These are phyloP conservation scores for Lablab purpureus DNA, from an alignment of 306 rosid species.

Conservation along the genomic window DNA sequence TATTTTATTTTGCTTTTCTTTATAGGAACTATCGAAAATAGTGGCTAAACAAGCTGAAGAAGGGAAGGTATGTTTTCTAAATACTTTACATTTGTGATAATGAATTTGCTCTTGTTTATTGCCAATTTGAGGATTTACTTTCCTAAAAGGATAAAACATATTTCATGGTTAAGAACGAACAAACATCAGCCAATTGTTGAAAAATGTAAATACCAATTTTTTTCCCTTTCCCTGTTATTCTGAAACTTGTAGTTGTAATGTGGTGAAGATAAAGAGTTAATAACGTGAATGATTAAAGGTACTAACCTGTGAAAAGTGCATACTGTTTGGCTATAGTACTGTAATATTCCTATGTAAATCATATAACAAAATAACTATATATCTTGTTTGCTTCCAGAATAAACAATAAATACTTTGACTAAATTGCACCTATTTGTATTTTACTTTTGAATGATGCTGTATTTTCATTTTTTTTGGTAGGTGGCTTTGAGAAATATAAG, in stretches of 20 bases:
- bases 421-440: constrained; percentile 14
- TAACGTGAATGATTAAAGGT: constrained; percentile 1
- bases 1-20: constrained; percentile 13
- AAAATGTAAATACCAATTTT: constrained; percentile 31
- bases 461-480: constrained; percentile 46
- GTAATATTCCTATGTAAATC: constrained; percentile 12
- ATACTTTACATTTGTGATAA: constrained; percentile 38
- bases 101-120: constrained; percentile 37
- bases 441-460: constrained; percentile 41
- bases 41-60: constrained; percentile 95
- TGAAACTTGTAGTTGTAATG: constrained; percentile 23
- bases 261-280: not conserved
- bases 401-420: constrained; percentile 14
- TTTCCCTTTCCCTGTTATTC: constrained; percentile 4
- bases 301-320: not conserved
- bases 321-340: not conserved
- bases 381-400: constrained; percentile 24
- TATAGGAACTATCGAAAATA: constrained; percentile 83
- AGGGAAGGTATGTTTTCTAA: constrained; percentile 77
- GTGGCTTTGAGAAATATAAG: constrained; percentile 96
- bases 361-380: constrained; percentile 15
- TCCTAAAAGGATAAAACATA: not conserved
- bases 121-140: constrained; percentile 30
- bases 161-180: constrained; percentile 1
- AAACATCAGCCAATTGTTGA: constrained; percentile 24